A percentile compares a stretch with the other conserved stretches of the same genome.
Evolutionary conservation across 1,139 yeast species (phyloP).

Genomic region (Candida buenavistaensis): DNA sequence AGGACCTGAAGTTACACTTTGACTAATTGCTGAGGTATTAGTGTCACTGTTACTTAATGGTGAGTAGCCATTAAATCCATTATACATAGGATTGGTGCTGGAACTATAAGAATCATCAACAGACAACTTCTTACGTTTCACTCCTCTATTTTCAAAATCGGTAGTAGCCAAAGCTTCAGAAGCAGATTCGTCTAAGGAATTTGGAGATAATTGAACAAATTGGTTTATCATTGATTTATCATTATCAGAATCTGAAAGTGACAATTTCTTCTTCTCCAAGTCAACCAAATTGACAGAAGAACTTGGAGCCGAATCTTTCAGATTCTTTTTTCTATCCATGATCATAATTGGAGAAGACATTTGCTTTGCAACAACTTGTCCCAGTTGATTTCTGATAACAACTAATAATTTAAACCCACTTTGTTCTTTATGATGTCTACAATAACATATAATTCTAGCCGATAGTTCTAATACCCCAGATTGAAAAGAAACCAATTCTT

Average conservation of each 20-base stretch:
- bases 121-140: slow-evolving; percentile 45
- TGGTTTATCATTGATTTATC: slow-evolving; percentile 9
- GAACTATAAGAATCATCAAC: slow-evolving; percentile 44
- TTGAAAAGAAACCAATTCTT: slow-evolving; percentile 78
- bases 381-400: slow-evolving; percentile 60
- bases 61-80: slow-evolving; percentile 43
- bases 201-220: slow-evolving; percentile 51
- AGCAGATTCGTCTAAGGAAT: slow-evolving; percentile 65
- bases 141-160: slow-evolving; percentile 30
- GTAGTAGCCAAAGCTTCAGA: slow-evolving; percentile 55
- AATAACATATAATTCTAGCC: slow-evolving; percentile 89
- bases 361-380: slow-evolving; percentile 69
- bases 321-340: slow-evolving; percentile 84
- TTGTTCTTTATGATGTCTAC: slow-evolving; percentile 88
- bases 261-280: slow-evolving; percentile 11
- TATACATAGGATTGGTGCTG: slow-evolving; percentile 45
- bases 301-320: slow-evolving; percentile 10
- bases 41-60: slow-evolving; percentile 50
- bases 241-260: slow-evolving; percentile 13
- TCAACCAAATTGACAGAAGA: slow-evolving; percentile 21
- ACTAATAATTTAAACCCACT: slow-evolving; percentile 78
- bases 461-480: slow-evolving; percentile 62
- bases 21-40: slow-evolving; percentile 35
- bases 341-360: slow-evolving; percentile 77
- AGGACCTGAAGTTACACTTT: slow-evolving; percentile 2